Evolutionary conservation across 2,329 filamentous ascomycete species (phyloP).

Genomic region (Grosmannia clavigera): DNA sequence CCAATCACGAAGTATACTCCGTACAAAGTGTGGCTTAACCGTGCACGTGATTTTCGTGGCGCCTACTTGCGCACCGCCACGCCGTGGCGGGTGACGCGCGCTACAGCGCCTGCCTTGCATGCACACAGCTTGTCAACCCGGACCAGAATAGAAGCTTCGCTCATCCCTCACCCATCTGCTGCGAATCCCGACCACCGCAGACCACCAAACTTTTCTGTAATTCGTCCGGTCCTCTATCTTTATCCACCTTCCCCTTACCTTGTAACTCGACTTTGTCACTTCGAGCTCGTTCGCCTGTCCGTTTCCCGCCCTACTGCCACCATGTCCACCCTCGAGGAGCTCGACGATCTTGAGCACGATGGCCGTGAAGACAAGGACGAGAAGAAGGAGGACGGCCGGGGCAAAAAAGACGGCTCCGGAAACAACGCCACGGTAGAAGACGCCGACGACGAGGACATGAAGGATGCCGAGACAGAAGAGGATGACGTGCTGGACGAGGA

Average conservation of each 20-base stretch:
- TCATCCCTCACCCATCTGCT: not conserved
- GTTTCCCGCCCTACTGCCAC: constrained; percentile 15
- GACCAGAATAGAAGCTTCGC: not conserved
- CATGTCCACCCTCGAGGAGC: constrained; percentile 88
- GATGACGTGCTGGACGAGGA: constrained; percentile 85
- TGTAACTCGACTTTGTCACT: not conserved
- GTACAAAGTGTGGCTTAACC: not conserved
- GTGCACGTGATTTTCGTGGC: constrained; percentile 2
- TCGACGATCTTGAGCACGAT: constrained; percentile 76
- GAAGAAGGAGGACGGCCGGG: constrained; percentile 18
- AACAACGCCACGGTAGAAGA: constrained; percentile 35
- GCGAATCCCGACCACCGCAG: not conserved
- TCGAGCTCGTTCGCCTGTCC: not conserved
- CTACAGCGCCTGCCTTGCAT: constrained; percentile 6
- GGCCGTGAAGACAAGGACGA: constrained; percentile 51
- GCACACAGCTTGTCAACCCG: not conserved
- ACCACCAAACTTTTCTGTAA: not conserved
- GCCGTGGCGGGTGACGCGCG: constrained; percentile 3
- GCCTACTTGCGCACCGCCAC: not conserved
- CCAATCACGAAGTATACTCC: not conserved
- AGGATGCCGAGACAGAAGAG: constrained; percentile 63
- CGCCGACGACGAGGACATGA: constrained; percentile 73
- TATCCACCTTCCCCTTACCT: not conserved
- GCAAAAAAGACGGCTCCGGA: constrained; percentile 23
- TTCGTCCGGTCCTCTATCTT: not conserved